A percentile compares a stretch with the other conserved stretches of the same genome.
Evolutionary conservation across 2,329 filamentous ascomycete species (phyloP).

Genomic region (Magnaporthiopsis rhizophila): DNA sequence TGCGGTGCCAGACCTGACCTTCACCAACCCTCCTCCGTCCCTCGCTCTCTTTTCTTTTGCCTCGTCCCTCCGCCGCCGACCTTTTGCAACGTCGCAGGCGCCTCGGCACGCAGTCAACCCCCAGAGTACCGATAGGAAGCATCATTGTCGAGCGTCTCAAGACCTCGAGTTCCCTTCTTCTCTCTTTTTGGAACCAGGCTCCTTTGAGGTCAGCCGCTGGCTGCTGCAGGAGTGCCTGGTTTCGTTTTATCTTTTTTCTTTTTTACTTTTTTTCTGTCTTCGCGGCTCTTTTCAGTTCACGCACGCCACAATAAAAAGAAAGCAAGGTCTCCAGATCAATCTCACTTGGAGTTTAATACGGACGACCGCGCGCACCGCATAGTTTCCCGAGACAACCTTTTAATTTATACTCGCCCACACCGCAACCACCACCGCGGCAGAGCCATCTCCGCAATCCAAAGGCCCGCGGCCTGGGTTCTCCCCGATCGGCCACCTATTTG

Average conservation of each 20-base stretch:
- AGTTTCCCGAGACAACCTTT: background rate
- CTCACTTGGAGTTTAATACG: background rate
- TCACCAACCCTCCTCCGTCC: background rate
- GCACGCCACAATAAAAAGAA: background rate
- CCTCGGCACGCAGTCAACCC: background rate
- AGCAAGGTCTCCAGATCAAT: background rate
- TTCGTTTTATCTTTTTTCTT: background rate
- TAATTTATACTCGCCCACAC: background rate
- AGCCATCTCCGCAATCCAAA: background rate
- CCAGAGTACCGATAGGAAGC: constrained; percentile 4
- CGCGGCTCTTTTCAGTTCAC: background rate
- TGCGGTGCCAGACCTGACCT: background rate
- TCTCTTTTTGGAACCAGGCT: constrained; percentile 23
- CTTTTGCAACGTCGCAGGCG: constrained; percentile 4
- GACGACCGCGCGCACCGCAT: background rate
- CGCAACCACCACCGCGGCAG: background rate
- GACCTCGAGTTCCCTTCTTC: constrained; percentile 5
- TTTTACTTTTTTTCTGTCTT: background rate
- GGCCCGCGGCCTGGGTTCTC: background rate
- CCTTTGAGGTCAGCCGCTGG: constrained; percentile 79
- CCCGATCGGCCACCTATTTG: background rate
- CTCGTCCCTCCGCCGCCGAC: background rate
- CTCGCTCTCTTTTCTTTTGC: constrained; percentile 4
- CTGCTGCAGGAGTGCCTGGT: constrained; percentile 58
- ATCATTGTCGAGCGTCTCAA: constrained; percentile 1